Conservation (phyloP, 306 rosid genomes). For the Dicorynia guianensis region DNA sequence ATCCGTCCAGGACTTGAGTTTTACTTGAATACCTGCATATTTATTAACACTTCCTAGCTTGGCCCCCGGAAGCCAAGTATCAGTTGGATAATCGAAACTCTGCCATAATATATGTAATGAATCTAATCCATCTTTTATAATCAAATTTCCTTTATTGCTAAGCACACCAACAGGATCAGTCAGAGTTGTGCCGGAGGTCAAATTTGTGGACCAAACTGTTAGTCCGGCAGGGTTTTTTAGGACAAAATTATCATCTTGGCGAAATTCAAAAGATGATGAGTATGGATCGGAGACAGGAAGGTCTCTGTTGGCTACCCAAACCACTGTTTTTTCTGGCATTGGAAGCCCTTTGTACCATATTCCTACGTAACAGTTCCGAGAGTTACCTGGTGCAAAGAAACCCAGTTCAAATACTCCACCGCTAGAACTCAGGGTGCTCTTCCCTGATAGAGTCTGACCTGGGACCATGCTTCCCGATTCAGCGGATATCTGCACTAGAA, state of each 20-base stretch:
- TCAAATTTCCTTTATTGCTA: slow-evolving; percentile 45
- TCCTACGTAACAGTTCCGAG: slow-evolving; percentile 38
- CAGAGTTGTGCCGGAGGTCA: neutral
- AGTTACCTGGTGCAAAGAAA: slow-evolving; percentile 37
- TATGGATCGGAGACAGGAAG: slow-evolving; percentile 44
- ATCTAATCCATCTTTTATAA: slow-evolving; percentile 22
- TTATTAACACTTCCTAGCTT: slow-evolving; percentile 42
- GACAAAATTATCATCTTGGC: slow-evolving; percentile 32
- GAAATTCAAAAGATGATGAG: slow-evolving; percentile 34
- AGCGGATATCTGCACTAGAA: neutral
- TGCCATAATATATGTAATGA: slow-evolving; percentile 35
- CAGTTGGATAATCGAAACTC: slow-evolving; percentile 57
- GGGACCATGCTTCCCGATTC: slow-evolving; percentile 29
- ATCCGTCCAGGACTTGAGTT: slow-evolving; percentile 41
- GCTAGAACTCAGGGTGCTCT: slow-evolving; percentile 30
- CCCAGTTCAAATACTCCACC: slow-evolving; percentile 43
- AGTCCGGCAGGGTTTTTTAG: slow-evolving; percentile 6
- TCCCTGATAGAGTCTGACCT: slow-evolving; percentile 36
- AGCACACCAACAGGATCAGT: slow-evolving; percentile 6
- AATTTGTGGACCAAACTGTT: slow-evolving; percentile 42
- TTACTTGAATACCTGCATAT: slow-evolving; percentile 4
- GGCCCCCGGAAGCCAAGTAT: slow-evolving; percentile 52
- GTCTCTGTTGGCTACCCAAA: slow-evolving; percentile 54
- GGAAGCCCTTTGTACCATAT: slow-evolving; percentile 49
- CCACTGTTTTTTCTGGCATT: slow-evolving; percentile 29